phyloP scores from a whole-genome alignment of 1,284 basidiomycete species.

The Gymnopus androsaceus region DNA sequence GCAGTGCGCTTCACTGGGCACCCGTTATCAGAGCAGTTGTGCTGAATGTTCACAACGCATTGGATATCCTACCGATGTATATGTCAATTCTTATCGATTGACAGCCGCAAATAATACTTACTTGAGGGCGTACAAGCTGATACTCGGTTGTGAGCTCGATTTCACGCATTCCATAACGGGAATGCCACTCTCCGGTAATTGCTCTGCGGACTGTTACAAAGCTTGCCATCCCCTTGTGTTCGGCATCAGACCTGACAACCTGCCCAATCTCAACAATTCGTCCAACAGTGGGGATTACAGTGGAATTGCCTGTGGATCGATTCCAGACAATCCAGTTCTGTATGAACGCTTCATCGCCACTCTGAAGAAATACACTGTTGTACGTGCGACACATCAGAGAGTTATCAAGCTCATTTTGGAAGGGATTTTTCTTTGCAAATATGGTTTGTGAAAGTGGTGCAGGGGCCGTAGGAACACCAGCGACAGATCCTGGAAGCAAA shows the following conservation, averaged over 20 bases:
- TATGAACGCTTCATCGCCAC: not conserved
- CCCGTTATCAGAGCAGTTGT: slow-evolving; percentile 19
- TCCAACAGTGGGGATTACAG: not conserved
- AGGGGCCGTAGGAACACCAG: no score
- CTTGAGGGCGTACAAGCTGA: not conserved
- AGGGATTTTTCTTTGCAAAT: not conserved
- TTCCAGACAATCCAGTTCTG: not conserved
- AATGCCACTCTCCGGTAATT: not conserved
- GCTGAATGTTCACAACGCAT: slow-evolving; percentile 21
- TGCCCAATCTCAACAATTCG: not conserved
- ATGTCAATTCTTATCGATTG: not conserved
- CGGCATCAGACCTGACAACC: not conserved
- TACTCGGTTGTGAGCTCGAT: not conserved
- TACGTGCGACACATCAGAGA: not conserved
- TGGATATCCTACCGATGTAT: slow-evolving; percentile 13
- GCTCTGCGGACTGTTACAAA: not conserved
- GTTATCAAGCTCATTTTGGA: not conserved
- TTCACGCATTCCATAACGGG: not conserved
- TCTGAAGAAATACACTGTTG: not conserved
- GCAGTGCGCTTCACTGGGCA: slow-evolving; percentile 7
- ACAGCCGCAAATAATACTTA: no score
- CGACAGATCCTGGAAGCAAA: no score
- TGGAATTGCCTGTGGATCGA: not conserved
- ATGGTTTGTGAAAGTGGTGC: not conserved
- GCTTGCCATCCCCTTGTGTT: not conserved